Percentiles rank a stretch among this genome's conserved stretches.
phyloP scores from a whole-genome alignment of 1,139 yeast genomes.

The Hyphopichia burtonii region DNA sequence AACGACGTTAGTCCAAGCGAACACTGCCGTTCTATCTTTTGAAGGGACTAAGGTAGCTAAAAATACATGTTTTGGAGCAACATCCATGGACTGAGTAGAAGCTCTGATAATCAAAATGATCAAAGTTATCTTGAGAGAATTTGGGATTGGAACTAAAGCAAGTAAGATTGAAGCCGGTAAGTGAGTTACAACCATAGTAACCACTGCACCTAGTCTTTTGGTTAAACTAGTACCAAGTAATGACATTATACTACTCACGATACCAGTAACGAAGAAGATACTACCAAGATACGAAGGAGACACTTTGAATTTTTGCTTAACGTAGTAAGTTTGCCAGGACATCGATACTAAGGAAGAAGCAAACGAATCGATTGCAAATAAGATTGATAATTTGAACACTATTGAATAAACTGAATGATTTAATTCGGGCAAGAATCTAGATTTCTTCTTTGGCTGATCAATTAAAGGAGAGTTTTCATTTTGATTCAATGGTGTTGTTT shows the following conservation, averaged over 20 bases:
- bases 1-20: constrained; percentile 43
- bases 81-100: constrained; percentile 44
- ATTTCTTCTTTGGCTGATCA: constrained; percentile 7
- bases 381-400: constrained; percentile 32
- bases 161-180: constrained; percentile 42
- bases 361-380: constrained; percentile 44
- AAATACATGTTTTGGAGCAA: constrained; percentile 45
- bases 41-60: constrained; percentile 38
- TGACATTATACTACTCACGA: constrained; percentile 41
- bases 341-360: constrained; percentile 45
- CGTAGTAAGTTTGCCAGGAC: constrained; percentile 45
- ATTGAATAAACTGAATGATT: constrained; percentile 16
- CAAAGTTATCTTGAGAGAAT: constrained; percentile 26
- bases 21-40: constrained; percentile 36
- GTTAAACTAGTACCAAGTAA: constrained; percentile 42
- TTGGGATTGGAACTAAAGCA: constrained; percentile 36
- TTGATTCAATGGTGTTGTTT: background rate
- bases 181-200: constrained; percentile 46
- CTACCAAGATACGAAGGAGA: constrained; percentile 36
- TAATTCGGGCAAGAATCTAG: constrained; percentile 20
- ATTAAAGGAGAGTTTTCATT: constrained; percentile 12
- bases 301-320: constrained; percentile 33
- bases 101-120: constrained; percentile 32
- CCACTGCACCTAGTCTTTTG: constrained; percentile 43
- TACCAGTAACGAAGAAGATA: constrained; percentile 38